phyloP scores from a whole-genome alignment of 2,329 filamentous ascomycete genomes.

The Pestalotiopsis sp. region DNA sequence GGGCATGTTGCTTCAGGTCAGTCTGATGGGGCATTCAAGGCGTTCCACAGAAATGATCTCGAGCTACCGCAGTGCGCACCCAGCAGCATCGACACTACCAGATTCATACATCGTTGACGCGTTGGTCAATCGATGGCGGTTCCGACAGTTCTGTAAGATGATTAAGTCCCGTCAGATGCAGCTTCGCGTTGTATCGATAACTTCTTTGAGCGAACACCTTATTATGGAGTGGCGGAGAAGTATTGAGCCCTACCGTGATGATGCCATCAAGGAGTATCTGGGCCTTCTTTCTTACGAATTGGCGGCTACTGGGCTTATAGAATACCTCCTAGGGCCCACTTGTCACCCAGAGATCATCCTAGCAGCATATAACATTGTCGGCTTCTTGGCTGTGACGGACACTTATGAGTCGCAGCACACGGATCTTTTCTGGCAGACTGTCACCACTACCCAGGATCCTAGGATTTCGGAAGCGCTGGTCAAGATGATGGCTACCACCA shows the following conservation, averaged over 20 bases:
- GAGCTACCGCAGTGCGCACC: constrained; percentile 36
- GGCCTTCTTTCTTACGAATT: constrained; percentile 72
- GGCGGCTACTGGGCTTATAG: constrained; percentile 70
- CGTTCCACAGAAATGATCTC: constrained; percentile 37
- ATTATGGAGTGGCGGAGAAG: constrained; percentile 66
- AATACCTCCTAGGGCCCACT: constrained; percentile 87
- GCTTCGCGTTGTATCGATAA: constrained; percentile 77
- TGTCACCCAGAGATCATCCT: constrained; percentile 90
- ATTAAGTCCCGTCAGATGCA: constrained; percentile 90
- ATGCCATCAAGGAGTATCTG: constrained; percentile 49
- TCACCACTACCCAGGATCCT: constrained; percentile 80
- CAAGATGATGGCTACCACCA: constrained; percentile 59
- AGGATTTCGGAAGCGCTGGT: constrained; percentile 82
- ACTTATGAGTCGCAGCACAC: constrained; percentile 74
- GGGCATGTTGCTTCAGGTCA: constrained; percentile 45
- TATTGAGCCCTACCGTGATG: constrained; percentile 41
- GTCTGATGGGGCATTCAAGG: constrained; percentile 40
- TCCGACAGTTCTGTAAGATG: constrained; percentile 70
- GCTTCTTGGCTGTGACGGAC: constrained; percentile 80
- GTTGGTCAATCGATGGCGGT: constrained; percentile 68
- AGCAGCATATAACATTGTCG: constrained; percentile 81
- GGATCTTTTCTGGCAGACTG: constrained; percentile 82
- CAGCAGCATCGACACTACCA: constrained; percentile 35
- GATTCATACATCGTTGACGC: constrained; percentile 47
- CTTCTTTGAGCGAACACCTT: constrained; percentile 72